Evolutionary conservation across 306 rosid genomes (phyloP), one percentile per base, ranked within the genome.

Genomic region (Dalbergia cultrata): DNA sequence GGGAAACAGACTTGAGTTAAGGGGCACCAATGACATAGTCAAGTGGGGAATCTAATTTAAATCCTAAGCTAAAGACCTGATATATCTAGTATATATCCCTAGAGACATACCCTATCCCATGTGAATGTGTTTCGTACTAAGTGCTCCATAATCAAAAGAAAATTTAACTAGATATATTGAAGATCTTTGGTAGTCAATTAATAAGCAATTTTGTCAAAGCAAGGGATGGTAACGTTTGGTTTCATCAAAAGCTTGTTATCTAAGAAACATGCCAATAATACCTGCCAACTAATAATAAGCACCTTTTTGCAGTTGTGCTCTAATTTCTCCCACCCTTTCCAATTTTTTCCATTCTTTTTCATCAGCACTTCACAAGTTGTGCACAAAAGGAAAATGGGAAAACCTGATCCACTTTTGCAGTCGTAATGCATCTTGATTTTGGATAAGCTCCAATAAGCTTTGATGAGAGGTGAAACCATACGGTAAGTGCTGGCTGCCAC

Each of bases 111-210:
- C 63, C 44, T 66, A 44, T 31, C 63, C 64, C 71, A 67, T 81
- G 81, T 75, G 85, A 75, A 81, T 47, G 77, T 81, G 85, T 47
- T 81, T 75, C 81, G 60, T 45, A 19, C 61, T 17, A 60, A 74
- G 69, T 50, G 81, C 53, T 43, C 65, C 44, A 75, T 77, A n/a
- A 74, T 78, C 72, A 84, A 60, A 26, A 70, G 13, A 79, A 78
- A 72, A 77, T 21, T 18, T 21, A 81, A 9, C n/a, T 67, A 41
- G 47, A 66, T 12, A 59, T n/a, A 59, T 65, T 73, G 52, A 67
- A 68, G 39, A 84, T 84, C 74, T 79, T 58, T 67, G 12, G 41
- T 64, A 45, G 41, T 77, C 66, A 35, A 12, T 21, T 43, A 18
- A 43, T 65, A 18, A 45, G 53, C 67, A 78, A 78, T 72, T 26